Evolutionary conservation across 306 rosid genomes (phyloP), one percentile per base, ranked within the genome.

Genomic region (Echinosophora koreensis): DNA sequence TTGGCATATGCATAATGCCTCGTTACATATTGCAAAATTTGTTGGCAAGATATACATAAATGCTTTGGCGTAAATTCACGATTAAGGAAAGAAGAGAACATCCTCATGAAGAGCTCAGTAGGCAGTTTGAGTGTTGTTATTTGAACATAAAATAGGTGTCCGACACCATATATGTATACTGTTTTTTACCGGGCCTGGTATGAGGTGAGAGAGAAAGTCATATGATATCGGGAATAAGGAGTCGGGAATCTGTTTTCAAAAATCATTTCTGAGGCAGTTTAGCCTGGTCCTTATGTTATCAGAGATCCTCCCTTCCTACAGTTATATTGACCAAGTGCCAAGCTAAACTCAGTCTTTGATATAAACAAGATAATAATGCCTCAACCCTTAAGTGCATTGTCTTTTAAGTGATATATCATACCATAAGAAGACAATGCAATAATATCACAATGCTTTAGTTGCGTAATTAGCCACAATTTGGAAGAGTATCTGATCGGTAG

Each of bases 1-100:
- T 22, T 22, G 22, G 22, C 22, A 56, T 55, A 55, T 16, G 38
- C 76, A 9, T 47, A 49, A 69, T 69, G 46, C 64, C 64, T 13
- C 22, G 27, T 39, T 6, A 11, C 56, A 57, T 5, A 15, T 16
- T 57, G 66, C 11, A 22, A 22, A 1, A 0, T 22, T 22, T 22
- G 22, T 22, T 22, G 22, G 22, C 22, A 22, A 22, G 22, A 22
- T 22, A 1, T 22, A 22, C 22, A 22, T 22, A 22, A 22, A 22
- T 32, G 2, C 18, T 14, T 15, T 16, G 0, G 61, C 3, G n/a
- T 18, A 17, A 66, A 3, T 22, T 47, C 3, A 34, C 4, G 6
- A 46, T 28, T 13, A 47, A 38, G 9, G 51, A 64, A 39, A 15
- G 30, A 6, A 37, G 10, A 34, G 22, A 55, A 22, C 30, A 55